Evolutionary conservation across 345 rosid species (phyloP), one percentile per base, ranked within the genome.

Genomic region (Erysimum cheiranthoides): DNA sequence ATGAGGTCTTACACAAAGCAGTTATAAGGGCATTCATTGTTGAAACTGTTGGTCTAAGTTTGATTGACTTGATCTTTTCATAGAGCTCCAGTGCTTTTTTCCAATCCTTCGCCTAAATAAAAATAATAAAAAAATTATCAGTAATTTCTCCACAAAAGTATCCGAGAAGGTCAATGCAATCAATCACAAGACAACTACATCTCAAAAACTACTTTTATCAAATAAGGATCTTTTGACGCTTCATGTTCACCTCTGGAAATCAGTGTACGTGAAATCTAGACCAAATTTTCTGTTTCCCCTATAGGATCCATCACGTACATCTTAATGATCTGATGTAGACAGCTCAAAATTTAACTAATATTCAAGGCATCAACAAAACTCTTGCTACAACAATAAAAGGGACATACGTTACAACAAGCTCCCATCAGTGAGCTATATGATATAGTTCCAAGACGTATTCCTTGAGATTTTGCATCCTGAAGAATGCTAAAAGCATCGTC

Each of bases 391-490:
- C 30, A 66, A 59, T 73, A 58, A 61, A 72, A 62, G 54, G 70
- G 54, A 83, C 96, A 68, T 86, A 94, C 98, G 81, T 92, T 90
- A 83, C 93, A 80, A 85, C 97, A 92, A 81, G 98, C 97, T 82
- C 98, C 98, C 98, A 94, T 94, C 82, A 94, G 80, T 64, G 98
- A 90, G 85, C 98, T 92, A 76, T 92, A 94, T 76, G 93, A 74
- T 80, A 94, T 68, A 43, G 86, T 86, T 79, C 97, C 96, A 79
- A 81, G 80, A 66, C 50, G 86, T 62, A 79, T 79, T 75, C 93
- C 93, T 66, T 81, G 83, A 73, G 70, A 77, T 83, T 78, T 84
- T 54, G 95, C 95, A 78, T 85, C 93, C 71, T 79, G 83, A 49
- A 90, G 73, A 64, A 86, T 75, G 16, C 90, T 85, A 76, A 94